Evolutionary conservation across 305 asterid species (phyloP), one percentile per base, ranked within the genome.

Genomic region (Fraxinus latifolia): DNA sequence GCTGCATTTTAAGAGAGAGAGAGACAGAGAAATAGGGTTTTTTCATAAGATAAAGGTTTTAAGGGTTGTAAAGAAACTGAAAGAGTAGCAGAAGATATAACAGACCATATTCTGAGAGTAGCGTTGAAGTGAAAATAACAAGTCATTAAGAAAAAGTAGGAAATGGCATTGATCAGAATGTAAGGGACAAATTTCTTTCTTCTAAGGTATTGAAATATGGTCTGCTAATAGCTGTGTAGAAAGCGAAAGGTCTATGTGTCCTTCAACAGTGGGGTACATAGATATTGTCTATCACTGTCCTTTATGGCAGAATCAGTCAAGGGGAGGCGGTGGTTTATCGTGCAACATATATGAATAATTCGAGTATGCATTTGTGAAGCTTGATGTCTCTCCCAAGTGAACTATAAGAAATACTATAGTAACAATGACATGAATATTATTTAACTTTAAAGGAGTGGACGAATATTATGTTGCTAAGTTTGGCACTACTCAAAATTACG

Each of bases 81-180:
- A 44, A 44, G 53, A 44, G 53, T 44, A 12, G 50, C 53, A 44
- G 53, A 44, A 44, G 53, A 44, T 44, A 44, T 44, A 17, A 53
- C 65, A 17, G 65, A 17, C 65, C 65, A 4, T n/a, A 53, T 53
- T 53, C 65, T n/a, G 79, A 50, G 53, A 36, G 79, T 68, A 62
- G 33, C 3, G 53, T 44, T 44, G 53, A 44, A 44, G n/a, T 90
- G 95, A 91, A 88, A 93, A 85, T 85, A 91, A 89, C 95, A 85
- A 84, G 88, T 87, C 95, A 78, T 71, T 65, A 88, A 83, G 84
- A 84, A 86, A 78, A 82, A 83, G 86, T 87, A 80, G 81, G 82
- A 84, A 85, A 65, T 76, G 65, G 65, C 65, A 62, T 83, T 83
- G 68, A 85, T 72, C 8, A 87, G 85, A 83, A 80, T 55, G 78